Evolutionary conservation across 2,329 filamentous ascomycete genomes (phyloP), one percentile per base, ranked within the genome.

Genomic region (Spiromastix sp.): DNA sequence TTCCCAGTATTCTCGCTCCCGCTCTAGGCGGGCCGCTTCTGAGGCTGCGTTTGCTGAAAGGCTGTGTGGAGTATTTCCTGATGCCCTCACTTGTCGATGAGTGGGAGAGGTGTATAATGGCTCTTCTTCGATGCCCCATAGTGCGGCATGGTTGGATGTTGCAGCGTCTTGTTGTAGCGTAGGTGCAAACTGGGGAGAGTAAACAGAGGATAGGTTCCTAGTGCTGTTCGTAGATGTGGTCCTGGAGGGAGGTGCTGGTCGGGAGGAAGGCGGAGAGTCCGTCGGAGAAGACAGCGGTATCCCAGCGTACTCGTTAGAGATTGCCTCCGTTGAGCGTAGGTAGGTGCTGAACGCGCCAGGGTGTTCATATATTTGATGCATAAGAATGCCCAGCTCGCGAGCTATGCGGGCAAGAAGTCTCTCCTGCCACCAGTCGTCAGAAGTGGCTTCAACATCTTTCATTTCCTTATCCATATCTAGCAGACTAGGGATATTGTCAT

Each of bases 271-370:
- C 12, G 19, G 12, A 24, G 26, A 26, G 4, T 31, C 30, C 8
- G 30, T 18, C 12, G 38, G 12, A 5, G 16, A 30, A 15, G 48
- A 74, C 32, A 77, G 68, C 4, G 82, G 74, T 30, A 93, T 70
- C 4, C 85, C 85, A 13, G 84, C 85, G 54, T 93, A 93, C 4
- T 84, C 79, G 11, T 84, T 68, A 2, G 77, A 65, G 52, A 69
- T 49, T 20, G 59, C 70, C 44, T 78, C 67, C 47, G 80, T 72
- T 33, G 81, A 64, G 38, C 72, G 72, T 15, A 74, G 66, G 53
- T 93, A 94, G 0, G 84, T 85, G 10, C 79, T 82, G 55, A 96
- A 96, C 1, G 89, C 85, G 2, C 85, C 85, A 0, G 89, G 86
- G 43, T 94, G 82, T 40, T 84, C 82, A 18, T 84, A 84, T 31